A percentile compares a stretch with the other conserved stretches of the same genome.
Evolutionary conservation across 176 grass and related monocot species (phyloP).

Genomic region (Melocanna baccifera): DNA sequence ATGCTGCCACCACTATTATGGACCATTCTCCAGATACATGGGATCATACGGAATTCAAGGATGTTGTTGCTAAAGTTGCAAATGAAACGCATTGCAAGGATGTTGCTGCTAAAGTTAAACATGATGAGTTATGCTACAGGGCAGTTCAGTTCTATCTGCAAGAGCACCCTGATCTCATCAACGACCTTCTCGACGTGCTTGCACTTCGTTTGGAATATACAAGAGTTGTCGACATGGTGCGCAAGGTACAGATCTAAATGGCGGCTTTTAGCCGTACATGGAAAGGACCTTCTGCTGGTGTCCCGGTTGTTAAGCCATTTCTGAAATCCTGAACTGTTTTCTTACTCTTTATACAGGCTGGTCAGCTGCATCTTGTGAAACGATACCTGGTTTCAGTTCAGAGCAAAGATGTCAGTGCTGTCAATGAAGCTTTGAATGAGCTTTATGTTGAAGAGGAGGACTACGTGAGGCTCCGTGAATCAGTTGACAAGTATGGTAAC

Average conservation of each 20-base stretch:
- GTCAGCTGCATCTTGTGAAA: conserved; percentile 88
- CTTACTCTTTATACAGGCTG: conserved; percentile 61
- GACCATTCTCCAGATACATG: conserved; percentile 97
- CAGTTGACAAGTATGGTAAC: conserved; percentile 96
- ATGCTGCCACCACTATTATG: conserved; percentile 99
- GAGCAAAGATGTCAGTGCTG: conserved; percentile 94
- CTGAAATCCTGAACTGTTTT: conserved; percentile 9
- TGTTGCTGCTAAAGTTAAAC: too few species aligned
- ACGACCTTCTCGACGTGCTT: conserved; percentile 90
- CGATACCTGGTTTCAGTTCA: conserved; percentile 99
- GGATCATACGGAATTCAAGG: conserved; percentile 99
- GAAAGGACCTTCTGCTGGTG: background rate
- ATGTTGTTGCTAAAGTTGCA: conserved; percentile 90
- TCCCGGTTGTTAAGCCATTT: background rate
- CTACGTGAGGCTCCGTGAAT: conserved; percentile 87
- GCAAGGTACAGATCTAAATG: conserved; percentile 61
- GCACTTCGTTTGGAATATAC: conserved; percentile 92
- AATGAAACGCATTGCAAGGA: too few species aligned
- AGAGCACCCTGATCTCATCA: conserved; percentile 97
- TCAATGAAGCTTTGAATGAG: conserved; percentile 94
- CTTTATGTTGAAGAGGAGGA: conserved; percentile 98
- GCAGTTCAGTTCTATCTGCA: conserved; percentile 97
- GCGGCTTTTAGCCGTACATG: background rate
- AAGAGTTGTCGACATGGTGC: conserved; percentile 91
- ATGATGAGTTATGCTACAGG: conserved; percentile 94